Conservation (phyloP, 768 basidiomycete genomes). For the Lyophyllum atratum region DNA sequence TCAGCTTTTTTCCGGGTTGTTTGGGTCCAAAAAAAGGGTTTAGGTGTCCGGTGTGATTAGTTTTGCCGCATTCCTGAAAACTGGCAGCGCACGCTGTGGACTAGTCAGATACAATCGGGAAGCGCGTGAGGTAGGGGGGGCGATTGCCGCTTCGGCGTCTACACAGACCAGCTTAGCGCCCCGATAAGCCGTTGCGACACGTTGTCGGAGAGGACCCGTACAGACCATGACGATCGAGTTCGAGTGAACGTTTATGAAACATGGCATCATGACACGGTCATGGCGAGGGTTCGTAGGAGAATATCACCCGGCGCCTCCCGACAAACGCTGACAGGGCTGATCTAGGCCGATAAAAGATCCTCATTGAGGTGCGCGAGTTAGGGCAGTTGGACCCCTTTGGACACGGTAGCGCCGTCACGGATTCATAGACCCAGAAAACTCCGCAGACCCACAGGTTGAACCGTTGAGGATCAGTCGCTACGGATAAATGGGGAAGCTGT, state of each 20-base stretch:
- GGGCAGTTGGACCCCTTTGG: background rate
- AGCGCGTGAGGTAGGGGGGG: background rate
- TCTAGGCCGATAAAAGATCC: background rate
- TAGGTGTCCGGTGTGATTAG: background rate
- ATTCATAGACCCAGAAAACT: no score
- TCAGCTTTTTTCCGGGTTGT: background rate
- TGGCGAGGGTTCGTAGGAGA: background rate
- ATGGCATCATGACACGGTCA: background rate
- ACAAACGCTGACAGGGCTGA: background rate
- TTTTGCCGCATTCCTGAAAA: background rate
- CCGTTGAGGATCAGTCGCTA: background rate
- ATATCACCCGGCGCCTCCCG: background rate
- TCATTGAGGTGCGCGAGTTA: background rate
- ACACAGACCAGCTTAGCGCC: background rate
- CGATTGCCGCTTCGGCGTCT: background rate
- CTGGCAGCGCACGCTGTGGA: background rate
- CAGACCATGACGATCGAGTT: background rate
- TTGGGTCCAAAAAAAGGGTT: background rate
- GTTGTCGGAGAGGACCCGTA: background rate
- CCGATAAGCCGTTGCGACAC: background rate
- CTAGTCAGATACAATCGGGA: background rate
- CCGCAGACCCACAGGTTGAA: background rate
- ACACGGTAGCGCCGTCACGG: no score
- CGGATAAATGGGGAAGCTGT: conserved; percentile 13
- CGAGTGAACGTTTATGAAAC: background rate